Evolutionary conservation across 176 grass and related monocot species (phyloP).

Genomic region (Rhipidocladum racemiflorum): DNA sequence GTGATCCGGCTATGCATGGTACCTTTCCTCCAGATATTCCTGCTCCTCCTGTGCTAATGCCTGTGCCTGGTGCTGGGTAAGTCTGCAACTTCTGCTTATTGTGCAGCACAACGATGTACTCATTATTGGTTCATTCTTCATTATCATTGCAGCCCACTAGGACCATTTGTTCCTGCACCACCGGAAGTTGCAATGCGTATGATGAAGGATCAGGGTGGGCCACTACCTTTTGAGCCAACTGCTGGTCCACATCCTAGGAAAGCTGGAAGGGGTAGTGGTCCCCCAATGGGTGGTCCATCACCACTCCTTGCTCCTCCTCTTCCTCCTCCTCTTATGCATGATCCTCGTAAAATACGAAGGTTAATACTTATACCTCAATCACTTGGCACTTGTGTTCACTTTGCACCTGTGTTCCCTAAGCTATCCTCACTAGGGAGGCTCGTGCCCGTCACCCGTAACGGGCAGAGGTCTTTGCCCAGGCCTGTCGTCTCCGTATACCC

Average conservation of each 20-base stretch:
- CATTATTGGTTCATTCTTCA: conserved; percentile 8
- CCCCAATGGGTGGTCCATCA: conserved; percentile 45
- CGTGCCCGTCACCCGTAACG: no score
- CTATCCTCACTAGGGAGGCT: background rate
- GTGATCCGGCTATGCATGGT: conserved; percentile 56
- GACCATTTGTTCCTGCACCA: conserved; percentile 95
- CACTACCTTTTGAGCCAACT: conserved; percentile 50
- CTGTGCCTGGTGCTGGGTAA: conserved; percentile 97
- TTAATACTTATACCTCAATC: conserved; percentile 24
- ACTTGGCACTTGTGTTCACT: background rate
- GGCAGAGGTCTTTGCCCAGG: no score
- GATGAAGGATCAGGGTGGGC: conserved; percentile 87
- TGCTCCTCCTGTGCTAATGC: conserved; percentile 82
- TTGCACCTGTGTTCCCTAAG: background rate
- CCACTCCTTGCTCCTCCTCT: conserved; percentile 47
- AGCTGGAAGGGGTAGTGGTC: conserved; percentile 51
- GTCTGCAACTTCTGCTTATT: conserved; percentile 23
- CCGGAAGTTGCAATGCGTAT: conserved; percentile 95
- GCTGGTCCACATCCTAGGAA: conserved; percentile 50
- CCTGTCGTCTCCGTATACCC: no score
- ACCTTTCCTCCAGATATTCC: conserved; percentile 73
- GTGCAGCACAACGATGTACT: background rate
- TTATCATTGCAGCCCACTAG: conserved; percentile 60
- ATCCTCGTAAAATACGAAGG: conserved; percentile 95
- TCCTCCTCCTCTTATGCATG: conserved; percentile 58